Conservation (phyloP, 768 basidiomycete species). For the Hirschioporus abietinus region DNA sequence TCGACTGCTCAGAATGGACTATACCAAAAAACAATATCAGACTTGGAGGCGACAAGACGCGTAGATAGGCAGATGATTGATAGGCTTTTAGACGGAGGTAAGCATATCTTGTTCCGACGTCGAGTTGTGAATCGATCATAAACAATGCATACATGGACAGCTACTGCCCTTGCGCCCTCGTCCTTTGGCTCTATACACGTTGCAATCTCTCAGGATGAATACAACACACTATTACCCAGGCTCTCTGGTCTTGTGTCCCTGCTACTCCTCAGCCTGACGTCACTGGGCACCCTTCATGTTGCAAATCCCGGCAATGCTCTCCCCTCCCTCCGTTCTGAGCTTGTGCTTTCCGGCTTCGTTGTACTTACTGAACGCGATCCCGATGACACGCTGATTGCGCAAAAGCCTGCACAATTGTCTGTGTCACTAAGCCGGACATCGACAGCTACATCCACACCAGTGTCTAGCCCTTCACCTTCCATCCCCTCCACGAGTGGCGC, state of each 20-base stretch:
- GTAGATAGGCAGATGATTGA: slow-evolving; percentile 83
- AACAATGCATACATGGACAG: slow-evolving; percentile 30
- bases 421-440: slow-evolving; percentile 37
- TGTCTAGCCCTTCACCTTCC: background rate
- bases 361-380: slow-evolving; percentile 35
- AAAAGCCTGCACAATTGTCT: slow-evolving; percentile 55
- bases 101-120: slow-evolving; percentile 16
- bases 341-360: slow-evolving; percentile 64
- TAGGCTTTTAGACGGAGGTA: slow-evolving; percentile 76
- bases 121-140: slow-evolving; percentile 1
- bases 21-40: slow-evolving; percentile 66
- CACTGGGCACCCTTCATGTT: slow-evolving; percentile 66
- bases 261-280: slow-evolving; percentile 52
- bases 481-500: slow-evolving; percentile 14
- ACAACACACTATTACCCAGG: slow-evolving; percentile 48
- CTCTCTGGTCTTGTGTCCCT: slow-evolving; percentile 53
- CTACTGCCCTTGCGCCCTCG: slow-evolving; percentile 47
- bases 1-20: slow-evolving; percentile 73
- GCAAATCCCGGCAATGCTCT: slow-evolving; percentile 44
- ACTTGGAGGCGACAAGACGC: slow-evolving; percentile 45
- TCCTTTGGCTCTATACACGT: slow-evolving; percentile 64
- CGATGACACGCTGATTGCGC: slow-evolving; percentile 51
- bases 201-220: slow-evolving; percentile 59
- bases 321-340: slow-evolving; percentile 46
- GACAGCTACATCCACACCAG: slow-evolving; percentile 11